Conservation (phyloP, 2,329 filamentous ascomycete genomes). For the Talaromyces sp. region DNA sequence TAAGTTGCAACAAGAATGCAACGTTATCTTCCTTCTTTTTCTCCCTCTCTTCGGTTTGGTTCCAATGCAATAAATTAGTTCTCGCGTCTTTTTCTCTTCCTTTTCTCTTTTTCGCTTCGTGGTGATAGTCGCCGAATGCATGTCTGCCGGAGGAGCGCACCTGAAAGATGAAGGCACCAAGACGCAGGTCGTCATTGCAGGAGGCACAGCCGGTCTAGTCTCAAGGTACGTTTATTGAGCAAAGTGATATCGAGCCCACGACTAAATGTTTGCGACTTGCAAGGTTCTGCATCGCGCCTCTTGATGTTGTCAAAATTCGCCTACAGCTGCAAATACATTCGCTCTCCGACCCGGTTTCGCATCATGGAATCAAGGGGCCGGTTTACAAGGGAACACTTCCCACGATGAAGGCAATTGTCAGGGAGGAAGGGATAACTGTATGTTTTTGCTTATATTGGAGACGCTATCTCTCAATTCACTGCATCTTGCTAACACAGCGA, state of each 20-base stretch:
- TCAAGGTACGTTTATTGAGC: slow-evolving; percentile 60
- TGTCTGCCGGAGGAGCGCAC: slow-evolving; percentile 58
- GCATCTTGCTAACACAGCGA: not conserved
- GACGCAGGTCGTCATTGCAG: slow-evolving; percentile 60
- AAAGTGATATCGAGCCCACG: too few relatives aligned
- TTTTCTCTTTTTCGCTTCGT: not conserved
- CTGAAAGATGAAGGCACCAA: slow-evolving; percentile 69
- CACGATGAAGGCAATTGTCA: slow-evolving; percentile 71
- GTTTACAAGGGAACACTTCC: slow-evolving; percentile 67
- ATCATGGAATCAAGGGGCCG: slow-evolving; percentile 42
- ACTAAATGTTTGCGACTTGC: not conserved
- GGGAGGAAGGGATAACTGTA: slow-evolving; percentile 72
- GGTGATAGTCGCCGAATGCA: slow-evolving; percentile 43
- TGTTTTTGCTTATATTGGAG: slow-evolving; percentile 6
- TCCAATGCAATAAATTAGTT: not conserved
- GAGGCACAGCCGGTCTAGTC: slow-evolving; percentile 73
- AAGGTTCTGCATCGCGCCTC: slow-evolving; percentile 87
- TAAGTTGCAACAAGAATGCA: not conserved
- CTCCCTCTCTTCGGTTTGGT: not conserved
- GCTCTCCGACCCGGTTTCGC: slow-evolving; percentile 65
- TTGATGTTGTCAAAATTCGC: slow-evolving; percentile 97
- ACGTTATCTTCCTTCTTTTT: not conserved
- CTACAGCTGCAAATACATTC: slow-evolving; percentile 90
- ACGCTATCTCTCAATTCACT: not conserved
- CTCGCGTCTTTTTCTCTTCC: not conserved